phyloP scores from a whole-genome alignment of 305 asterid species.

The Salvia sclarea region DNA sequence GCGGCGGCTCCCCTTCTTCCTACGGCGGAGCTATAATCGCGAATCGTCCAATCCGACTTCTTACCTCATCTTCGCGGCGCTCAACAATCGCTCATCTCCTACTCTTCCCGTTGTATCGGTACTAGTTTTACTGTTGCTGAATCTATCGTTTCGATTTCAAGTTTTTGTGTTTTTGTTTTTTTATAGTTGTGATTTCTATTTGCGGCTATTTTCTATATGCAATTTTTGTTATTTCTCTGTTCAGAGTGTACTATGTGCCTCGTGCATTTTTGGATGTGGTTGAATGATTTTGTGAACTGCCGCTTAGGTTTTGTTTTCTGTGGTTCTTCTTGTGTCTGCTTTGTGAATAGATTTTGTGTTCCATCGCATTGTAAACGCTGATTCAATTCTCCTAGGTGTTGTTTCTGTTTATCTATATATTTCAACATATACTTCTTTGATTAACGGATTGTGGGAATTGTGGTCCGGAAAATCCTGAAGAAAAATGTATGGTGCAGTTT shows the following conservation, averaged over 20 bases:
- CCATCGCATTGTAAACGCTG: conserved; percentile 4
- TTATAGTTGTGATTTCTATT: background rate
- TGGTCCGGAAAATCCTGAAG: background rate
- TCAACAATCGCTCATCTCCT: conserved; percentile 28
- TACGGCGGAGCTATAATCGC: conserved; percentile 4
- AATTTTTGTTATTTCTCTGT: background rate
- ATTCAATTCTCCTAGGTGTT: background rate
- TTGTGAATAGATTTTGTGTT: background rate
- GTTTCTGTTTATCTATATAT: background rate
- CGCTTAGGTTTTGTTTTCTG: conserved; percentile 21
- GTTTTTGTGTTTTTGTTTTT: background rate
- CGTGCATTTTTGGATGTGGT: background rate
- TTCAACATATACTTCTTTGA: background rate
- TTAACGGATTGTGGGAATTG: background rate
- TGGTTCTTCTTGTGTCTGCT: background rate
- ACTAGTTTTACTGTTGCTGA: conserved; percentile 1
- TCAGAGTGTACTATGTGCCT: background rate
- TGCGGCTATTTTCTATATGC: background rate
- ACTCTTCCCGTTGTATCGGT: conserved; percentile 22
- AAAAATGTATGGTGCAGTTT: background rate
- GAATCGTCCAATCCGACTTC: conserved; percentile 14
- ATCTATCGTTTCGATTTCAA: background rate
- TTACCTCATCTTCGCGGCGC: background rate
- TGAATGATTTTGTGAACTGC: conserved; percentile 13
- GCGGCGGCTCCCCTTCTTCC: conserved; percentile 35